Evolutionary conservation across 225 moss, liverwort and hornwort species (phyloP).

Genomic region (Marchantia polymorpha): DNA sequence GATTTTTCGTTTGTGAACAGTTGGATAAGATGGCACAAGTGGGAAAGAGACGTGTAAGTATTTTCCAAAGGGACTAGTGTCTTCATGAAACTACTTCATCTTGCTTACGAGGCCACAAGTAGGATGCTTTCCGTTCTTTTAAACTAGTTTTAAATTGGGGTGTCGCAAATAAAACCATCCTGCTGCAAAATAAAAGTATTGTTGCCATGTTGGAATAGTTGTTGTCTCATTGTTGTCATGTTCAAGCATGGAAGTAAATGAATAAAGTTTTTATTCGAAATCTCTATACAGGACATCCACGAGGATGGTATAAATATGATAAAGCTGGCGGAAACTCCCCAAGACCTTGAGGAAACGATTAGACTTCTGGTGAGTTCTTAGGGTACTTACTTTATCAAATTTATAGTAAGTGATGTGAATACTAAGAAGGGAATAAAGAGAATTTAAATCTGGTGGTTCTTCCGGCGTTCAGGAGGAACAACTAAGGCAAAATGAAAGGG

Average conservation of each 20-base stretch:
- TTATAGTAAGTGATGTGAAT: not conserved
- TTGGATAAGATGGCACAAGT: conserved; percentile 28
- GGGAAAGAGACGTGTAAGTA: conserved; percentile 6
- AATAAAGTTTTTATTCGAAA: not conserved
- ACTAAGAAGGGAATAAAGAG: not conserved
- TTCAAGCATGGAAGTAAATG: too few species aligned
- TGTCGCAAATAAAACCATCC: not conserved
- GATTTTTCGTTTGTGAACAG: not conserved
- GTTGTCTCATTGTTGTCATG: too few species aligned
- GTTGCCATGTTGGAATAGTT: too few species aligned
- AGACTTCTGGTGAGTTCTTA: conserved; percentile 33
- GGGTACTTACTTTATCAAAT: not conserved
- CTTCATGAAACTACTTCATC: too few species aligned
- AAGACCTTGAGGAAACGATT: conserved; percentile 43
- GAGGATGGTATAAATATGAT: not conserved
- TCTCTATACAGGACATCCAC: conserved; percentile 17
- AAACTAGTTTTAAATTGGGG: not conserved
- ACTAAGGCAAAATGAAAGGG: conserved; percentile 39
- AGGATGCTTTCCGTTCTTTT: too few species aligned
- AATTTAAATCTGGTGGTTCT: not conserved
- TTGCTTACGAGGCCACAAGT: too few species aligned
- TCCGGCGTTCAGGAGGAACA: conserved; percentile 35
- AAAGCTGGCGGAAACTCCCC: conserved; percentile 23
- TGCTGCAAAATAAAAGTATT: not conserved
- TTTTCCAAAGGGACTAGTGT: too few species aligned